phyloP scores from a whole-genome alignment of 257 asterid genomes.

The Forsythia viridissima region DNA sequence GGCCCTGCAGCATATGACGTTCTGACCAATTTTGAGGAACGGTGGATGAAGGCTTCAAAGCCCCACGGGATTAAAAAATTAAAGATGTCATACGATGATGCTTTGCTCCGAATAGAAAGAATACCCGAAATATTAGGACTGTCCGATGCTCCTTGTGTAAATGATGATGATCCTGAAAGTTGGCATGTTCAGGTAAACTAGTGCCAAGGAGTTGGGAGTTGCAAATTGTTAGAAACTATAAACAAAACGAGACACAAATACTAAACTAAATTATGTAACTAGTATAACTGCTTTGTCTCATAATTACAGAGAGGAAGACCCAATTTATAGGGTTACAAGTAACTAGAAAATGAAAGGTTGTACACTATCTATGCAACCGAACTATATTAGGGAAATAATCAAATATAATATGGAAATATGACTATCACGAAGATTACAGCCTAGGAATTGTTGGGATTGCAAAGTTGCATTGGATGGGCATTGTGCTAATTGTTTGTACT shows the following conservation, averaged over 20 bases:
- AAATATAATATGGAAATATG: not conserved
- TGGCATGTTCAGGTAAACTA: slow-evolving; percentile 89
- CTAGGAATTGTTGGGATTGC: not conserved
- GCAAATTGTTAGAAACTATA: not conserved
- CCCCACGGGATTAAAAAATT: slow-evolving; percentile 86
- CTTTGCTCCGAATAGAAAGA: slow-evolving; percentile 84
- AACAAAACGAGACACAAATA: not conserved
- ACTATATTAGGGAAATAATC: not conserved
- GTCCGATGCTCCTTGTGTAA: slow-evolving; percentile 68
- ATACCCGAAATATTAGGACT: slow-evolving; percentile 85
- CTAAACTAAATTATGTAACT: not conserved
- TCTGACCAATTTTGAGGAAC: slow-evolving; percentile 83
- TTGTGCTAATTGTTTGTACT: slow-evolving; percentile 15
- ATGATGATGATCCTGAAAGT: slow-evolving; percentile 69
- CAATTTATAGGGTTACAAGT: not conserved
- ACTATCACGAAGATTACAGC: not conserved
- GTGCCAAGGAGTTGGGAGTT: not conserved
- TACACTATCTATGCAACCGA: not conserved
- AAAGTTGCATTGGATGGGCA: not conserved
- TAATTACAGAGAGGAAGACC: not conserved
- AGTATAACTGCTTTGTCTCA: not conserved
- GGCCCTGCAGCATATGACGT: slow-evolving; percentile 99
- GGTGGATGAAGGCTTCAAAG: slow-evolving; percentile 91
- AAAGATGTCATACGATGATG: slow-evolving; percentile 77
- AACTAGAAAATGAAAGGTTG: not conserved